Base-by-base conservation (phyloP, 2,329 filamentous ascomycete species). In the Arthrobotrys pseudoclavata region DNA sequence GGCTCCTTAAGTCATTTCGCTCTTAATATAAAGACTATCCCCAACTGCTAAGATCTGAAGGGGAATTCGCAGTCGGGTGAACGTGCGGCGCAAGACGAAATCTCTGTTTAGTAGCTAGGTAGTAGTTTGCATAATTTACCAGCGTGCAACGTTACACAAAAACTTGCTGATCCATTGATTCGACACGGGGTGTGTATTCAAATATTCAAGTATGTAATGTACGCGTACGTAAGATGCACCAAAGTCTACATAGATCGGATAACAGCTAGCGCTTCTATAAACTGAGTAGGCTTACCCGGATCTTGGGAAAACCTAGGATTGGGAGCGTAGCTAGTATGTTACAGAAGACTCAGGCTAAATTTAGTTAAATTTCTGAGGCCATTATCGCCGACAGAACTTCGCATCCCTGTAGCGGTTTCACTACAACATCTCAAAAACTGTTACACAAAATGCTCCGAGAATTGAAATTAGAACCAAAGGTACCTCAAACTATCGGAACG, bases 391-490 rank as follows among this genome's bases (percentile, higher is more conserved):
- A n/a, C 6, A 9, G 50, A 31, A 34, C 4, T 34, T 7, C 4
- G n/a, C 10, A 9, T 15, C 52, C 52, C 62, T 50, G 52, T 40
- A 20, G 53, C 34, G 18, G 42, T 64, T 55, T 9, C 53, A 57
- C 50, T 68, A 77, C 61, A 77, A n/a, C 24, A 61, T 20, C 26
- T 68, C 48, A 48, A 50, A 40, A 18, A 77, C 24, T 1, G 53
- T 62, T 34, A 71, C 67, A 50, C 67, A 77, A 7, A 77, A 24
- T 37, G 52, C 57, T 20, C 52, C 62, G 6, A 77, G 29, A 3
- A 71, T 18, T 2, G 24, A 22, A 18, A 67, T 40, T 20, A 67
- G 31, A 1, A 40, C 13, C 15, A 68, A 29, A 10, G 67, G 55
- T 62, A 62, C 31, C 5, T 68, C 61, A 26, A 55, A 61, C 74